Percentiles rank a stretch among this genome's conserved stretches.
Conservation (phyloP, 2,329 filamentous ascomycete species). For the Fusarium devonianum region DNA sequence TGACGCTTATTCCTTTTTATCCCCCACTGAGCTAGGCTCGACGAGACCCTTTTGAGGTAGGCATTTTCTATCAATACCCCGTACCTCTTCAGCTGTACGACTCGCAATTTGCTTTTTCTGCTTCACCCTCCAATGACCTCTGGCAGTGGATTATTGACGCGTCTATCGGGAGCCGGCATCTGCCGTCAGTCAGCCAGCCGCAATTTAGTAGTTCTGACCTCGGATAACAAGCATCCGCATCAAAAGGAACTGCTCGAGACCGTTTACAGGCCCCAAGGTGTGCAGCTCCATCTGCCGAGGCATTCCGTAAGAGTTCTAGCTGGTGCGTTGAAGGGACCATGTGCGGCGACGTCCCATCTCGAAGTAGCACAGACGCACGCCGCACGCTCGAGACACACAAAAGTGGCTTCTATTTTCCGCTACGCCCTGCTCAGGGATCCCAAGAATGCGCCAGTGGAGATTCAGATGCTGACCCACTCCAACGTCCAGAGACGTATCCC, state of each 20-base stretch:
- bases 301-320: conserved; percentile 28
- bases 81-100: background rate
- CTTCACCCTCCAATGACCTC: conserved; percentile 8
- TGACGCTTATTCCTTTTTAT: too few relatives aligned
- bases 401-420: conserved; percentile 8
- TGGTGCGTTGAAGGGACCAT: conserved; percentile 1
- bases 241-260: background rate
- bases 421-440: too few relatives aligned
- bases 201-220: background rate
- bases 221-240: background rate
- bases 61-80: too few relatives aligned
- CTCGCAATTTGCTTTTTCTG: conserved; percentile 21
- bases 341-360: background rate
- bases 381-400: conserved; percentile 7
- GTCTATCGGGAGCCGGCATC: background rate
- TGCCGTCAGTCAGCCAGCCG: conserved; percentile 11
- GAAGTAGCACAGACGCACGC: background rate
- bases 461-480: conserved; percentile 2
- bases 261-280: background rate
- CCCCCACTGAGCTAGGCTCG: too few relatives aligned
- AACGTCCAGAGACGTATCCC: background rate
- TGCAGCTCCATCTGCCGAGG: conserved; percentile 22
- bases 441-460: background rate
- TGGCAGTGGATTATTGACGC: conserved; percentile 1
- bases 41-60: too few relatives aligned